Percentiles rank a stretch among this genome's conserved stretches.
These are phyloP conservation scores for Chlorella sp. DNA, from an alignment of 139 green algal species.

Conservation along the genomic window DNA sequence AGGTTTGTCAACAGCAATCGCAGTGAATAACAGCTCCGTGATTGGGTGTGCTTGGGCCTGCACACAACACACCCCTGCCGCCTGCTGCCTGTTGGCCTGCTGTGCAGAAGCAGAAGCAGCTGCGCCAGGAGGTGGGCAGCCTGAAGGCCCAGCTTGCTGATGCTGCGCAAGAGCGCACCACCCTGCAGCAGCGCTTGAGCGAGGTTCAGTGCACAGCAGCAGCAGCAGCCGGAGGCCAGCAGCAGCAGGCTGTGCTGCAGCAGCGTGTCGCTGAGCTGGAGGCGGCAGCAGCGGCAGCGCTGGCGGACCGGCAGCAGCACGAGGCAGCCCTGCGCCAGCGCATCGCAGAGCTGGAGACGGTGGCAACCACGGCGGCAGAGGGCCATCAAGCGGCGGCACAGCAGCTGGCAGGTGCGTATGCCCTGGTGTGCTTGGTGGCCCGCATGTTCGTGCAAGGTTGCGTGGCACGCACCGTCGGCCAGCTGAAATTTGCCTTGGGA, in stretches of 20 bases:
- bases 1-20: too few species aligned
- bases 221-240: not conserved
- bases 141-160: not conserved
- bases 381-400: not conserved
- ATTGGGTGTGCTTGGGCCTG: not conserved
- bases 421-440: too few species aligned
- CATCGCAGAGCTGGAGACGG: not conserved
- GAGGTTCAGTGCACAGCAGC: not conserved
- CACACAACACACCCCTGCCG: not conserved
- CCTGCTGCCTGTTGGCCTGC: not conserved
- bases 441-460: too few species aligned
- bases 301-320: not conserved
- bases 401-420: not conserved
- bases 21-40: not conserved
- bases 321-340: not conserved
- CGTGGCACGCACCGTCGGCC: too few species aligned
- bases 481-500: too few species aligned
- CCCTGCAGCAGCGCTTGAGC: too few species aligned
- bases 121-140: not conserved
- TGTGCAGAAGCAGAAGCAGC: conserved; percentile 12
- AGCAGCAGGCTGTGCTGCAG: not conserved
- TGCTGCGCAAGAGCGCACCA: not conserved
- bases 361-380: not conserved
- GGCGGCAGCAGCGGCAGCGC: too few species aligned
- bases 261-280: not conserved